Evolutionary conservation across 2,329 filamentous ascomycete species (phyloP).

Genomic region (Aspergillus japonicus): DNA sequence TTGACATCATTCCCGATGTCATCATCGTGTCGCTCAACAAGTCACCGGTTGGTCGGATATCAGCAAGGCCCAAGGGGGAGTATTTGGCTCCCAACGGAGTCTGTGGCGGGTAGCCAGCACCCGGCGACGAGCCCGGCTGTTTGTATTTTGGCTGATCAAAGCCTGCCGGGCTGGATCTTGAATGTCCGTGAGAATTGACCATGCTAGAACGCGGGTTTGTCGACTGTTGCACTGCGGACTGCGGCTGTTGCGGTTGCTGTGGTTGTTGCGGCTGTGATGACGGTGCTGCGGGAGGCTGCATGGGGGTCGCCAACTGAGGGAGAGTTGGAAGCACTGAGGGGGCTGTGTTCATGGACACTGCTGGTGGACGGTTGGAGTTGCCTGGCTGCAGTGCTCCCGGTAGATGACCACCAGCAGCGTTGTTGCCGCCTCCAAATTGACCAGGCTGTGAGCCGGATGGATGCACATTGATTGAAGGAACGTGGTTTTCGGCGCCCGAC

Average conservation of each 20-base stretch:
- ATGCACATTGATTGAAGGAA: conserved; percentile 60
- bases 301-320: conserved; percentile 46
- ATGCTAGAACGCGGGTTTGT: conserved; percentile 62
- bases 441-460: conserved; percentile 52
- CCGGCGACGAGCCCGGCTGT: conserved; percentile 54
- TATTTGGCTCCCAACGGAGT: conserved; percentile 66
- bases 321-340: conserved; percentile 58
- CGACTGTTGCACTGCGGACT: conserved; percentile 23
- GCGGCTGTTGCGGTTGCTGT: conserved; percentile 20
- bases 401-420: conserved; percentile 44
- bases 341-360: conserved; percentile 56
- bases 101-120: conserved; percentile 49
- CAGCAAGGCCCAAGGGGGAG: conserved; percentile 84
- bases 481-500: conserved; percentile 49
- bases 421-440: conserved; percentile 47
- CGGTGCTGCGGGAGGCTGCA: conserved; percentile 8
- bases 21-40: conserved; percentile 70
- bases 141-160: conserved; percentile 61
- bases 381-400: conserved; percentile 63
- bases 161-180: conserved; percentile 76
- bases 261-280: conserved; percentile 12
- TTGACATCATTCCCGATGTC: conserved; percentile 57
- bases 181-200: conserved; percentile 71
- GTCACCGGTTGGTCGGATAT: conserved; percentile 84
- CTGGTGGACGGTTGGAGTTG: conserved; percentile 51